Evolutionary conservation across 2,329 filamentous ascomycete genomes (phyloP).

Genomic region (Chaetomium globosum): DNA sequence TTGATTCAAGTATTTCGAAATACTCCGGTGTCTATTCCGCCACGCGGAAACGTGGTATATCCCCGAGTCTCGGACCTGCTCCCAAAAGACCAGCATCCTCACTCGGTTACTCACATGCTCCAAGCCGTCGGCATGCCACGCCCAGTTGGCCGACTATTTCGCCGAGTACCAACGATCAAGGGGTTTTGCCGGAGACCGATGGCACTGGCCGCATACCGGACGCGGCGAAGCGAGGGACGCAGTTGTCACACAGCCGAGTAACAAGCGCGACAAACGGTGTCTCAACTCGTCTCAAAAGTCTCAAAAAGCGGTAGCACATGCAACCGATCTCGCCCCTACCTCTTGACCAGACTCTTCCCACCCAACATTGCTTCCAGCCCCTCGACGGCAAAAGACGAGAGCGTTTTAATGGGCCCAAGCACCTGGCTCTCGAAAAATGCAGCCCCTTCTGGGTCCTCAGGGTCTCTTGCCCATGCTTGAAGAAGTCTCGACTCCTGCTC

Average conservation of each 20-base stretch:
- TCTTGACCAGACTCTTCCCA: conserved; percentile 22
- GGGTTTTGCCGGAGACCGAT: not conserved
- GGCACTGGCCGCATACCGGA: not conserved
- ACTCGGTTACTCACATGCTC: conserved; percentile 31
- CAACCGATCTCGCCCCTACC: not conserved
- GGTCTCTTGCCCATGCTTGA: conserved; percentile 49
- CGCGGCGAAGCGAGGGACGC: conserved; percentile 14
- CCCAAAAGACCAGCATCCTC: conserved; percentile 38
- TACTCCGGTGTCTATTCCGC: conserved; percentile 7
- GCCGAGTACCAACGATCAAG: not conserved
- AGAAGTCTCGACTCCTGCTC: conserved; percentile 51
- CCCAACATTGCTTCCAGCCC: conserved; percentile 49
- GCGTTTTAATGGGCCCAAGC: conserved; percentile 50
- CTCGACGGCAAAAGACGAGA: conserved; percentile 51
- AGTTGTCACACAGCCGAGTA: not conserved
- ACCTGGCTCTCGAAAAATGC: conserved; percentile 56
- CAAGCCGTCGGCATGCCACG: conserved; percentile 10
- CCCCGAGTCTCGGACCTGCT: not conserved
- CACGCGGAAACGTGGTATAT: conserved; percentile 24
- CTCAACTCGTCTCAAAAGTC: not conserved
- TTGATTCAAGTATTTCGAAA: not conserved
- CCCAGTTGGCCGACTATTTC: not conserved
- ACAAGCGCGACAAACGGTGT: not conserved
- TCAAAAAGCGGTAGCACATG: not conserved
- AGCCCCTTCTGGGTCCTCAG: conserved; percentile 45